Evolutionary conservation across 495 filamentous ascomycete species (phyloP).

Genomic region (Neurospora africana): DNA sequence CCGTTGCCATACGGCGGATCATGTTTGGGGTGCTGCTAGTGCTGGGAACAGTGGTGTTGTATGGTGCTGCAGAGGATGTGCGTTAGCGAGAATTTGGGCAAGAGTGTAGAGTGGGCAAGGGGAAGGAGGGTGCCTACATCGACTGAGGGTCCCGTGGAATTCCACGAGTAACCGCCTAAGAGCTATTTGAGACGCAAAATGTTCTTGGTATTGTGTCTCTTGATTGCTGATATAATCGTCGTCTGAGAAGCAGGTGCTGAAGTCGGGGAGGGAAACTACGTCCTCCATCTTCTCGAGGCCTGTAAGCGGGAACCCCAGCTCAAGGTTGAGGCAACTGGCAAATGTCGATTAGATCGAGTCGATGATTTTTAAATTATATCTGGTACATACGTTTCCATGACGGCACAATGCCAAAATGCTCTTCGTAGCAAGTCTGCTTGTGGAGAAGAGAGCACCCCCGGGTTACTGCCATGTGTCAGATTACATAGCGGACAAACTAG

Average conservation of each 20-base stretch:
- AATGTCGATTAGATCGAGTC: background rate
- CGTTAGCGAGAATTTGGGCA: background rate
- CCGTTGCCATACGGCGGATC: conserved; percentile 37
- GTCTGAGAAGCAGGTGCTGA: conserved; percentile 34
- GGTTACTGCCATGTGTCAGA: conserved; percentile 25
- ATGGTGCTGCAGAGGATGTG: background rate
- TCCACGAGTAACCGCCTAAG: conserved; percentile 41
- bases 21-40: conserved; percentile 14
- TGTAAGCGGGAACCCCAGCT: conserved; percentile 44
- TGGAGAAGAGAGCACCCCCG: conserved; percentile 35
- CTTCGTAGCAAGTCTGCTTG: conserved; percentile 43
- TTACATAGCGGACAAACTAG: background rate
- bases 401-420: conserved; percentile 47
- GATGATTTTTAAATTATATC: background rate
- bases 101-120: background rate
- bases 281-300: conserved; percentile 41
- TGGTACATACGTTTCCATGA: conserved; percentile 43
- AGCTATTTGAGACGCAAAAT: conserved; percentile 48
- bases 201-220: conserved; percentile 41
- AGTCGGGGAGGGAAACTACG: conserved; percentile 41
- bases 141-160: conserved; percentile 38
- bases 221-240: conserved; percentile 40
- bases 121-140: conserved; percentile 25
- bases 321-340: conserved; percentile 39
- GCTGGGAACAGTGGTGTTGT: background rate